These are phyloP conservation scores for Omphalotus guepiniiformis DNA, from an alignment of 768 basidiomycete genomes.

Conservation along the genomic window DNA sequence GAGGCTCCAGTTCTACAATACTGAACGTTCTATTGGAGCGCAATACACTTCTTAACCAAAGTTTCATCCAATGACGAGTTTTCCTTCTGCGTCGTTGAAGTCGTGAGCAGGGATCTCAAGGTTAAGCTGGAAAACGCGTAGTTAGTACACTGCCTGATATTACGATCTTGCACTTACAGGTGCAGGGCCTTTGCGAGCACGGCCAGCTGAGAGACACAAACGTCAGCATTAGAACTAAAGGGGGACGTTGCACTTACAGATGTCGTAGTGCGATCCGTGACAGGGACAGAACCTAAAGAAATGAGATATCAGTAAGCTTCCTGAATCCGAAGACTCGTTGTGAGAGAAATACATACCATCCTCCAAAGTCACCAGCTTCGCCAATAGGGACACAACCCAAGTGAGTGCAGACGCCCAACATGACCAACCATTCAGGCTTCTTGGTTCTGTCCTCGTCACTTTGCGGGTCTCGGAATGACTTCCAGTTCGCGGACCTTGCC, in stretches of 20 bases:
- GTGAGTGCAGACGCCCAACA: conserved; percentile 94
- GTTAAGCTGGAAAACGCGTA: conserved; percentile 59
- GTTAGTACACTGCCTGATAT: not conserved
- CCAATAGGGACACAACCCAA: conserved; percentile 98
- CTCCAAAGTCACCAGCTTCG: conserved; percentile 94
- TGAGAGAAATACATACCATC: conserved; percentile 63
- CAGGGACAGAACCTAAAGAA: conserved; percentile 88
- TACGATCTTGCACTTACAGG: conserved; percentile 53
- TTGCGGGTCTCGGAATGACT: conserved; percentile 88
- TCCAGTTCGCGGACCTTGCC: conserved; percentile 82
- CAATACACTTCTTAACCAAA: not conserved
- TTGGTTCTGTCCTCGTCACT: conserved; percentile 83
- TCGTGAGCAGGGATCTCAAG: conserved; percentile 89
- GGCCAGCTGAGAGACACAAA: conserved; percentile 59
- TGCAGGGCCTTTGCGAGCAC: conserved; percentile 94
- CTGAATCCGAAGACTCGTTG: not conserved
- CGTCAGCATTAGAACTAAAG: not conserved
- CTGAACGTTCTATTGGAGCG: not conserved
- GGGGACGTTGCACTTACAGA: conserved; percentile 53
- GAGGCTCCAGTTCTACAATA: too few species aligned
- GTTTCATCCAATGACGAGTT: conserved; percentile 79
- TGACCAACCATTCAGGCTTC: conserved; percentile 95
- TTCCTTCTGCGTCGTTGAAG: conserved; percentile 83
- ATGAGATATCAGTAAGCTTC: not conserved
- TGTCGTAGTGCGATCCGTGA: conserved; percentile 98